Evolutionary conservation across 2,329 filamentous ascomycete species (phyloP).

Genomic region (Botryotinia calthae): DNA sequence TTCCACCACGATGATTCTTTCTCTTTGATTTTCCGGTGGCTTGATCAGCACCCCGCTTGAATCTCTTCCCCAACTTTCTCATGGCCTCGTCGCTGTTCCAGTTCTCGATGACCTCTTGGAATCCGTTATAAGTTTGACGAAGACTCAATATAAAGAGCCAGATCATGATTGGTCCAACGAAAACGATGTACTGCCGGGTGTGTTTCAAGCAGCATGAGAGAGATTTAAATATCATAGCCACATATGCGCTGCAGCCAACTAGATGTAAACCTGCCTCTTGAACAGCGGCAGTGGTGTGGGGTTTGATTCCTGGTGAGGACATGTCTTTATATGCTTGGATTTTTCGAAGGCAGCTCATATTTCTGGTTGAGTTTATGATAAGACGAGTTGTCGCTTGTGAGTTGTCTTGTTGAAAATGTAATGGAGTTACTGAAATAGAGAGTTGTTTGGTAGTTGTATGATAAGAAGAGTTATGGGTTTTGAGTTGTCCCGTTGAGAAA

Average conservation of each 20-base stretch:
- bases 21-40: neutral
- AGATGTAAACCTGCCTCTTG: accelerated
- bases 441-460: neutral
- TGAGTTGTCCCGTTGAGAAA: neutral
- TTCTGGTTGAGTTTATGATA: neutral
- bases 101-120: neutral
- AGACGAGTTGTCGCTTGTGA: neutral
- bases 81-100: neutral
- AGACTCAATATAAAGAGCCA: neutral
- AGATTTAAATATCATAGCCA: neutral
- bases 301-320: too few species aligned
- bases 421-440: neutral
- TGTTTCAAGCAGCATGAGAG: neutral
- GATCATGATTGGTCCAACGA: neutral
- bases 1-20: neutral
- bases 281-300: neutral
- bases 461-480: neutral
- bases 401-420: neutral
- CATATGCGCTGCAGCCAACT: neutral
- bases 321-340: neutral
- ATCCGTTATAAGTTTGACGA: neutral
- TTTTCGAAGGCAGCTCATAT: neutral
- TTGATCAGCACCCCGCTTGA: too few species aligned
- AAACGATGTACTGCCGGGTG: neutral
- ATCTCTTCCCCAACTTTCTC: neutral